Conservation (phyloP, 345 rosid species). For the Populus tremula region DNA sequence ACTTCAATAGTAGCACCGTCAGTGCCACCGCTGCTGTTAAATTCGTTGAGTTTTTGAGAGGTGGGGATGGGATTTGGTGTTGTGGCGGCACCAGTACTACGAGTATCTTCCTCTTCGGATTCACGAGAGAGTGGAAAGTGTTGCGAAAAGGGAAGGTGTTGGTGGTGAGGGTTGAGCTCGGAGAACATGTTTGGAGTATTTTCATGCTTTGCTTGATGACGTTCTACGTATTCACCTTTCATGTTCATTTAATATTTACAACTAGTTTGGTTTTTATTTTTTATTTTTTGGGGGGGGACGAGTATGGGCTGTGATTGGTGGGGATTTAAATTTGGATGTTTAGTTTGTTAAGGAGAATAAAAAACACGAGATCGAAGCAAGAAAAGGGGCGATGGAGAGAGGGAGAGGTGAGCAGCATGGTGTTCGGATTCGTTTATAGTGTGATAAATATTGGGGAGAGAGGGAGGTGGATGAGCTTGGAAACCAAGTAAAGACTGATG, state of each 20-base stretch:
- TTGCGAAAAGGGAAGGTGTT: conserved; percentile 41
- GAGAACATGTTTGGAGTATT: conserved; percentile 46
- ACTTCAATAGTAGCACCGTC: conserved; percentile 74
- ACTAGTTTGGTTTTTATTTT: neutral
- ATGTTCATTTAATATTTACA: conserved; percentile 23
- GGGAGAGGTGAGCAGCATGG: neutral
- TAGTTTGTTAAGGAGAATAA: neutral
- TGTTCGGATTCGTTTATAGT: conserved; percentile 4
- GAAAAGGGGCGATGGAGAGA: neutral
- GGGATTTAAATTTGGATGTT: neutral
- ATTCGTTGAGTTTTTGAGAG: neutral
- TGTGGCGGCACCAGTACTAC: conserved; percentile 11
- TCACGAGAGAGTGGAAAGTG: conserved; percentile 49
- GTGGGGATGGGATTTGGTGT: neutral
- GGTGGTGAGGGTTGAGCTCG: conserved; percentile 41
- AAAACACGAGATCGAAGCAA: neutral
- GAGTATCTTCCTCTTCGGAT: conserved; percentile 29
- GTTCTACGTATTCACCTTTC: conserved; percentile 62
- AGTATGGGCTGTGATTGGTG: too few species aligned
- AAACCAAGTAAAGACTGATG: conserved; percentile 46
- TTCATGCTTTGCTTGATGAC: conserved; percentile 23
- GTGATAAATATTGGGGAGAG: neutral
- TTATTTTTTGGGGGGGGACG: neutral
- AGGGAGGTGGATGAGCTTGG: conserved; percentile 41
- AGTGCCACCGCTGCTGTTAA: conserved; percentile 18